A percentile compares a stretch with the other conserved stretches of the same genome.
These are phyloP conservation scores for Kalmusia sp. DNA, from an alignment of 2,329 filamentous ascomycete genomes.

Conservation along the genomic window DNA sequence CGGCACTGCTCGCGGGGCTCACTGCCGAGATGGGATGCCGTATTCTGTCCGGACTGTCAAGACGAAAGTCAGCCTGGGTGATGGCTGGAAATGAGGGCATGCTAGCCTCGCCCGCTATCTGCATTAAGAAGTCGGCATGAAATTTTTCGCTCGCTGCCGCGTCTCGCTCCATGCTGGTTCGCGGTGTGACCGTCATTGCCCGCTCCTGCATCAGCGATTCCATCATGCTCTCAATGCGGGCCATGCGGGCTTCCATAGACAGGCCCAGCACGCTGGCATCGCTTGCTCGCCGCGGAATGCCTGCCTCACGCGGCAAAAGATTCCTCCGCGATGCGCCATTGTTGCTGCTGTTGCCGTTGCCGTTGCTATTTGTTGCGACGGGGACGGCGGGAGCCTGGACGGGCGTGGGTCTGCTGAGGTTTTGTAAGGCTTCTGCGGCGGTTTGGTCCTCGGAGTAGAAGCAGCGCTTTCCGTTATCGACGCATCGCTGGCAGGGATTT, in stretches of 20 bases:
- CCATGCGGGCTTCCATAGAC: conserved; percentile 44
- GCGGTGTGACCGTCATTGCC: conserved; percentile 27
- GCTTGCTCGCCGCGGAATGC: conserved; percentile 31
- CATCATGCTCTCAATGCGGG: conserved; percentile 45
- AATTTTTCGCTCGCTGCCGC: conserved; percentile 25
- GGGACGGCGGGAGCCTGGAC: conserved; percentile 18
- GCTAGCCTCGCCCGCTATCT: conserved; percentile 32
- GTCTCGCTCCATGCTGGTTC: conserved; percentile 37
- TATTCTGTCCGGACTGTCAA: conserved; percentile 16
- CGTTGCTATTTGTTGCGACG: conserved; percentile 21
- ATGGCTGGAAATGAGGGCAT: conserved; percentile 26
- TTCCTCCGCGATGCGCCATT: conserved; percentile 22
- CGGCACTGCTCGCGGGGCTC: conserved; percentile 12
- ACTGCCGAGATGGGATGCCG: conserved; percentile 11
- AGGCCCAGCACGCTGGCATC: conserved; percentile 33
- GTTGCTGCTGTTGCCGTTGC: too few relatives aligned
- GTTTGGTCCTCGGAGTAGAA: conserved; percentile 48
- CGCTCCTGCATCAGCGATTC: conserved; percentile 42
- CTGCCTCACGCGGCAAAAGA: conserved; percentile 27
- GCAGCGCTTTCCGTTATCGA: conserved; percentile 43
- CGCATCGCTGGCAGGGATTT: conserved; percentile 44
- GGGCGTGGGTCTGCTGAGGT: conserved; percentile 42
- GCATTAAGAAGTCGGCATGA: conserved; percentile 25
- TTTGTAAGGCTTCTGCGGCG: conserved; percentile 45
- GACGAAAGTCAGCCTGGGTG: conserved; percentile 19